These are phyloP conservation scores for Pleurotus ostreatus DNA, from an alignment of 768 basidiomycete species.

Conservation along the genomic window DNA sequence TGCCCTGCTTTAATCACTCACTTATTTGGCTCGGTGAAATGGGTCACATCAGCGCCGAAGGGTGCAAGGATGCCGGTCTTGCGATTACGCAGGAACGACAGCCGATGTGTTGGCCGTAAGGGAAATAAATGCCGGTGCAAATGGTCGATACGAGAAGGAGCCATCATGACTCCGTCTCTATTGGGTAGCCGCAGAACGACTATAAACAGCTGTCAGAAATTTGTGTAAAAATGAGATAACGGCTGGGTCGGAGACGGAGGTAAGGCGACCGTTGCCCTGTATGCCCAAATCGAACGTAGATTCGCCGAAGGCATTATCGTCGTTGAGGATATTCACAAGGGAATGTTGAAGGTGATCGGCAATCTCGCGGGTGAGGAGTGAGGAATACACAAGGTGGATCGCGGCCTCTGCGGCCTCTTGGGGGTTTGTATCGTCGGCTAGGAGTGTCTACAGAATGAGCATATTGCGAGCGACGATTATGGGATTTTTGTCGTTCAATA, in stretches of 20 bases:
- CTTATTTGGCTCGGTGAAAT: slow-evolving; percentile 28
- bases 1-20: slow-evolving; percentile 1
- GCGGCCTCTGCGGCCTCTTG: slow-evolving; percentile 28
- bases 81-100: slow-evolving; percentile 23
- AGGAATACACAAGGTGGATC: slow-evolving; percentile 30
- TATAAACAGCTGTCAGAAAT: slow-evolving; percentile 16
- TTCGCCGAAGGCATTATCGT: slow-evolving; percentile 9
- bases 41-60: slow-evolving; percentile 20
- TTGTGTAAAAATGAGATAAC: slow-evolving; percentile 13
- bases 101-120: slow-evolving; percentile 31
- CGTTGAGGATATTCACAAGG: slow-evolving; percentile 18
- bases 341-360: slow-evolving; percentile 21
- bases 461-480: slow-evolving; percentile 20
- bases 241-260: slow-evolving; percentile 11
- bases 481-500: slow-evolving; percentile 19
- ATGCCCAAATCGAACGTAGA: slow-evolving; percentile 15
- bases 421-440: slow-evolving; percentile 16
- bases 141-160: slow-evolving; percentile 29
- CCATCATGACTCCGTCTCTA: slow-evolving; percentile 26
- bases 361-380: slow-evolving; percentile 19
- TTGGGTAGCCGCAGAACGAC: slow-evolving; percentile 16
- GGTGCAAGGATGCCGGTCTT: slow-evolving; percentile 26
- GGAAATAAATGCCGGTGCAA: slow-evolving; percentile 31
- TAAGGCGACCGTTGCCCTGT: slow-evolving; percentile 21
- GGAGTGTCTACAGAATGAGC: slow-evolving; percentile 21